Evolutionary conservation across 2,329 filamentous ascomycete species (phyloP), one percentile per base, ranked within the genome.

Genomic region (Diplocarpon rosae): DNA sequence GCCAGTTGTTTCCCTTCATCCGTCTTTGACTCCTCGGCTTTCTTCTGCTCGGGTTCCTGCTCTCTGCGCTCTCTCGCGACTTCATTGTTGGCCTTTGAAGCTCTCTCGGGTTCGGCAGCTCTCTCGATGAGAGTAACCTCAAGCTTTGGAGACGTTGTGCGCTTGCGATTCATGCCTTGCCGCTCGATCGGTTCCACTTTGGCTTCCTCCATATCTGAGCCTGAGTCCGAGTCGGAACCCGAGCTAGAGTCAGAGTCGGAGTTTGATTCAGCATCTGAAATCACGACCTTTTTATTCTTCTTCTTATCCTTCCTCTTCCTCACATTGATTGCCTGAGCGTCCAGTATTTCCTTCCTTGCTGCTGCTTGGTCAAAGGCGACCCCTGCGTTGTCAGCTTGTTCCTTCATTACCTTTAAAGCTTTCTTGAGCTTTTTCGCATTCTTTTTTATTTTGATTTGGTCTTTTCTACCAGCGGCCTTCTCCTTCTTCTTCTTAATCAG

Each of bases 361-460:
- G 49, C 45, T 20, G 52, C 43, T n/a, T 45, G 43, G 46, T 60
- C 56, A 27, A 48, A 60, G 20, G 37, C 36, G 12, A 56, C 37
- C 17, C 56, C 56, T 16, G 42, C 46, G 32, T 52, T 49, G 12
- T 41, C 50, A 29, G 47, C 50, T 28, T 51, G 37, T 43, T 54
- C 56, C 48, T 54, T 59, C 43, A 45, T 51, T 2, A 43, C 15
- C 38, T 59, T 60, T 52, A 60, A 45, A 9, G 49, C 52, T 39
- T 44, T 47, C n/a, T 58, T 59, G 27, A 60, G 49, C 44, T 49
- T 53, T 49, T 59, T 54, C 14, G 53, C 46, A 41, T 56, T 52
- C 37, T 52, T 49, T 29, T 58, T 51, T 16, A 53, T 34, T 13
- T 43, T 50, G 28, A 49, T 45, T 11, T 53, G 42, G 16, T 46